These are phyloP conservation scores for rapeseed (Brassica napus) DNA, from an alignment of 345 rosid species.

Conservation along the genomic window DNA sequence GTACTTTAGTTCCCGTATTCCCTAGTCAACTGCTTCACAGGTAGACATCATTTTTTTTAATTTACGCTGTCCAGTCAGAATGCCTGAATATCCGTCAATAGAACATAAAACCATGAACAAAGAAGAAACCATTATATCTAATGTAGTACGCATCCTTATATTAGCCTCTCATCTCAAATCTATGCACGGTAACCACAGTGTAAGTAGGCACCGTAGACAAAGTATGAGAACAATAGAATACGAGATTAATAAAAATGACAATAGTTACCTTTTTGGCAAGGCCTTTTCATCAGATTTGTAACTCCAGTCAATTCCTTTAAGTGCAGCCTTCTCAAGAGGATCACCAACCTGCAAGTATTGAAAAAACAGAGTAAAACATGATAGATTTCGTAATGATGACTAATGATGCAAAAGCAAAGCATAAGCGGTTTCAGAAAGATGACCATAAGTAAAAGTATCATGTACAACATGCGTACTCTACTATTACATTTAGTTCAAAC, in stretches of 20 bases:
- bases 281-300: constrained; percentile 99
- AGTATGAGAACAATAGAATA: not conserved
- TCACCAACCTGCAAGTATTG: constrained; percentile 74
- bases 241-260: not conserved
- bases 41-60: not conserved
- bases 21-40: not conserved
- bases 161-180: not conserved
- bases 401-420: constrained; percentile 19
- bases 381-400: not conserved
- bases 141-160: not conserved
- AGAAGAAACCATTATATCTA: not conserved
- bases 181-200: not conserved
- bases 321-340: constrained; percentile 99
- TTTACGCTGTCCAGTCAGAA: too few relatives aligned
- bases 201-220: constrained; percentile 11
- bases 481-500: not conserved
- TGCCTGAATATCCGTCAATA: too few relatives aligned
- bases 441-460: not conserved
- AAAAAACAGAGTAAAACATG: constrained; percentile 19
- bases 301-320: constrained; percentile 97
- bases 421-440: too few relatives aligned
- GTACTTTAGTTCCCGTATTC: not conserved
- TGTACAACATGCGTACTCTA: not conserved
- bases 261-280: constrained; percentile 77
- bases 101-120: not conserved